Evolutionary conservation across 306 rosid genomes (phyloP), one percentile per base, ranked within the genome.

Genomic region (Mucuna pruriens): DNA sequence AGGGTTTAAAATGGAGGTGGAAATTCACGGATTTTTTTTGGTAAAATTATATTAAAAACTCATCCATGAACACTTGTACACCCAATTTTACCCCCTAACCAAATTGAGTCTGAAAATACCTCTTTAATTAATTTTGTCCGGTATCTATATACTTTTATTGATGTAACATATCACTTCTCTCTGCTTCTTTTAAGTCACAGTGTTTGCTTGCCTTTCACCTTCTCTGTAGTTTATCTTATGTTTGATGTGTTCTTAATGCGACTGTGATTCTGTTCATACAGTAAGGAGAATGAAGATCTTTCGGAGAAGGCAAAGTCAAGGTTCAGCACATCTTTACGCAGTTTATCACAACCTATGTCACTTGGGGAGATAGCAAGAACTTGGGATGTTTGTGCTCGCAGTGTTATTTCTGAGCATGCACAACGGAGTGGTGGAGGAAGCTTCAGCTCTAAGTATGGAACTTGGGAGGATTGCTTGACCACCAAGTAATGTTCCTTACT

Each of bases 371-470:
- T 95, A 79, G 98, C 90, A 29, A 84, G 80, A 89, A 87, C 96
- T 16, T 95, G 99, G 99, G 98, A 93, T 84, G 81, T 81, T 40
- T 93, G 93, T 80, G 96, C 97, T 40, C 95, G 96, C 3, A 83
- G 88, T 4, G 91, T 81, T 75, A 80, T 95, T 83, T 85, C 90
- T 4, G 97, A 95, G 83, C 82, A 95, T 51, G 98, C 98, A 3
- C 97, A 91, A 88, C 88, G 85, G 80, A 87, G 92, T 63, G 99
- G 98, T 8, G 98, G 99, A 65, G 99, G 98, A 64, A 95, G 87
- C 81, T 93, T 95, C 87, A 93, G 99, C 90, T 90, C 97, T 2
- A 93, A 89, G 84, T 95, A 88, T 71, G 99, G 99, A 11, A 55
- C 87, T 46, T 95, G 99, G 98, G 92, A 91, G 82, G 75, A 90